These are phyloP conservation scores for Penicillium thymicola DNA, from an alignment of 2,329 filamentous ascomycete genomes.

Conservation along the genomic window DNA sequence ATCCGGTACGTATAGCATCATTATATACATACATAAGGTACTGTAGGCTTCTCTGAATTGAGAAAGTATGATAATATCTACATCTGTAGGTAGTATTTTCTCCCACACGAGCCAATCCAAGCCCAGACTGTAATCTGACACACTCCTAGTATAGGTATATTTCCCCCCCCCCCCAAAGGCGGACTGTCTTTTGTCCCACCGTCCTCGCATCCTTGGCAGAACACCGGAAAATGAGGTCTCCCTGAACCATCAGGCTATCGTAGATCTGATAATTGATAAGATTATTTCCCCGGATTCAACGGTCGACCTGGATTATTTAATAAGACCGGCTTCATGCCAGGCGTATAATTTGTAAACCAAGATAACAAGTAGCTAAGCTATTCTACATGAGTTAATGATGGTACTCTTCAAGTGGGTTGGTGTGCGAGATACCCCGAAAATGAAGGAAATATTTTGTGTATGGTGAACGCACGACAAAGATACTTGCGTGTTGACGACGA, in stretches of 20 bases:
- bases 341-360: background rate
- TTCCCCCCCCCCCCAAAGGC: no score
- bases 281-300: background rate
- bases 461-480: background rate
- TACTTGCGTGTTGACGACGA: background rate
- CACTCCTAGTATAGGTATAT: no score
- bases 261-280: background rate
- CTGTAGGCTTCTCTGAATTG: background rate
- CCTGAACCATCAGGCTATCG: no score
- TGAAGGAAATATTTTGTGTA: background rate
- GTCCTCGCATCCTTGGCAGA: no score
- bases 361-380: background rate
- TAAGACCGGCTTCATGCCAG: background rate
- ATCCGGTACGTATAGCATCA: no score
- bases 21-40: no score
- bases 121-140: background rate
- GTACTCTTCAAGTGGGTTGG: background rate
- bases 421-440: background rate
- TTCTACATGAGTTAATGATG: no score
- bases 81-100: background rate
- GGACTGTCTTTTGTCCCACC: no score
- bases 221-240: no score
- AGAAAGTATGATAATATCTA: background rate
- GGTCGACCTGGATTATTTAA: background rate
- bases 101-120: background rate